Evolutionary conservation across 139 green algal genomes (phyloP).

Genomic region (Microglena sp.): DNA sequence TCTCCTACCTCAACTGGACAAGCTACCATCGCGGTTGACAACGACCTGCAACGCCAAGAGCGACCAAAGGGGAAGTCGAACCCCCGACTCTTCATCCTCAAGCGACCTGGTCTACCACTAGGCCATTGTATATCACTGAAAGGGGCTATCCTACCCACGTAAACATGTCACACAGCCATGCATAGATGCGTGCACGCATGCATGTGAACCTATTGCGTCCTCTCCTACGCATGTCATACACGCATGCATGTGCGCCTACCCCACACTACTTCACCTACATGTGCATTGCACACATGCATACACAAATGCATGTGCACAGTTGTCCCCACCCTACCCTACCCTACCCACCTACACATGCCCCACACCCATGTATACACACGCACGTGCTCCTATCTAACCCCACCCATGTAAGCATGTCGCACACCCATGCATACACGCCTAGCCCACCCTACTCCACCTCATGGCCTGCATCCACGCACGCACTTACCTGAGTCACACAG

Average conservation of each 20-base stretch:
- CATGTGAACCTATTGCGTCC: no score
- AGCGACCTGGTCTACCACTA: not conserved
- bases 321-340: not conserved
- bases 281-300: not conserved
- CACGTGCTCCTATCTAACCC: no score
- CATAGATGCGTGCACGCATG: not conserved
- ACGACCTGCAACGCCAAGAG: no score
- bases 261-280: not conserved
- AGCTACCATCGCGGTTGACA: no score
- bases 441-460: not conserved
- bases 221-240: not conserved
- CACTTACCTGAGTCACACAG: constrained; percentile 83
- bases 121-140: no score
- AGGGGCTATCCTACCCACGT: not conserved
- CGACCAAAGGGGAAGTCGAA: not conserved
- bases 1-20: no score
- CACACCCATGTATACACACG: not conserved
- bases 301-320: not conserved
- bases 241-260: not conserved
- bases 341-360: not conserved
- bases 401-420: not conserved
- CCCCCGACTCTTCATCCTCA: not conserved
- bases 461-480: not conserved
- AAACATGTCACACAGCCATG: not conserved
- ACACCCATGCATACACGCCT: not conserved